A percentile compares a stretch with the other conserved stretches of the same genome.
These are phyloP conservation scores for Mycena belliarum DNA, from an alignment of 768 basidiomycete species.

Conservation along the genomic window DNA sequence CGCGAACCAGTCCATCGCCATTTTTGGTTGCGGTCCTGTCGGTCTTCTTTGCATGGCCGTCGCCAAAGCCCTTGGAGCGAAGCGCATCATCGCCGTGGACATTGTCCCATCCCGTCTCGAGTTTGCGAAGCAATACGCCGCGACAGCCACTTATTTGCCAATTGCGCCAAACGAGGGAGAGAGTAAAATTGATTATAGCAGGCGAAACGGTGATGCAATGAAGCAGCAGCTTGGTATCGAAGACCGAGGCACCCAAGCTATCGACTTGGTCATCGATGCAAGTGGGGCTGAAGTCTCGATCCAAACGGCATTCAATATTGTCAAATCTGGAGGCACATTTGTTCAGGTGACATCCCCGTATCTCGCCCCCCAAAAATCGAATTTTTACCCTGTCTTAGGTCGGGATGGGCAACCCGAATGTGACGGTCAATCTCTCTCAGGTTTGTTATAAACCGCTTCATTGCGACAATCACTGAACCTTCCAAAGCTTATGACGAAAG, in stretches of 20 bases:
- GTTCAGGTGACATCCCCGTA: conserved; percentile 63
- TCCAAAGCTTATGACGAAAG: conserved; percentile 44
- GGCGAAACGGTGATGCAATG: conserved; percentile 69
- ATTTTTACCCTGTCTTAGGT: conserved; percentile 49
- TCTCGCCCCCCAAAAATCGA: background rate
- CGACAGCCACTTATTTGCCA: conserved; percentile 74
- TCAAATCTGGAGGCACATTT: conserved; percentile 73
- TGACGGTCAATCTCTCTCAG: conserved; percentile 71
- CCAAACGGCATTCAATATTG: conserved; percentile 79
- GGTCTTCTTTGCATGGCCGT: conserved; percentile 94
- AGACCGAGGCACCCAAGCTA: conserved; percentile 66
- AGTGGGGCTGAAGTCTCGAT: conserved; percentile 93
- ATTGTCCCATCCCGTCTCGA: conserved; percentile 74
- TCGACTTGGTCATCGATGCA: conserved; percentile 90
- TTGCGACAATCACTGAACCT: background rate
- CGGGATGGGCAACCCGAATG: conserved; percentile 82
- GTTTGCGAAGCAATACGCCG: conserved; percentile 85
- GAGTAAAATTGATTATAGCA: conserved; percentile 67
- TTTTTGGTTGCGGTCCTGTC: conserved; percentile 88
- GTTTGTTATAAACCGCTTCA: conserved; percentile 40
- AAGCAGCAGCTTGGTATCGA: conserved; percentile 63
- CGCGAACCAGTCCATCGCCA: conserved; percentile 71
- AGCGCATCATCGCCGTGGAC: conserved; percentile 82
- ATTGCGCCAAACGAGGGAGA: conserved; percentile 63
- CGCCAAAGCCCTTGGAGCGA: conserved; percentile 91